phyloP scores from a whole-genome alignment of 2,329 filamentous ascomycete genomes.

The Neofusicoccum cordaticola region DNA sequence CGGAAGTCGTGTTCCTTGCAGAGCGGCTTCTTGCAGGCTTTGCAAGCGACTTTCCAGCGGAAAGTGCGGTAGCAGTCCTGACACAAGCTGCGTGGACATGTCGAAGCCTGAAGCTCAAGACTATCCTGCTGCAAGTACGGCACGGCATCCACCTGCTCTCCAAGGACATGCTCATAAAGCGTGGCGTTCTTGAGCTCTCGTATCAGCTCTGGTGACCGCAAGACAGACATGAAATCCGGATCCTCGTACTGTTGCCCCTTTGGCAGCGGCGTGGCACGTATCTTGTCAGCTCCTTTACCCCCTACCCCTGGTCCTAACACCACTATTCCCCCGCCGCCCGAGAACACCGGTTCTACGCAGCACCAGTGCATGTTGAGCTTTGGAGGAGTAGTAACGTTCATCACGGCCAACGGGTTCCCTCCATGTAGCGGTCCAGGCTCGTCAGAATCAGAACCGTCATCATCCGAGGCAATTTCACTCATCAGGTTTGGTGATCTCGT shows the following conservation, averaged over 20 bases:
- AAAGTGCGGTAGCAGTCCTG: constrained; percentile 58
- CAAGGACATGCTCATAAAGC: constrained; percentile 42
- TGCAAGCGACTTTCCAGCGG: constrained; percentile 59
- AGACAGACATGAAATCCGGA: constrained; percentile 50
- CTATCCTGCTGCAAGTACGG: constrained; percentile 40
- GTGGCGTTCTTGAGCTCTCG: constrained; percentile 39
- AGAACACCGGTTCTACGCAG: constrained; percentile 59
- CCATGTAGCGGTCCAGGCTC: constrained; percentile 24
- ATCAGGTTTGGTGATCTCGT: constrained; percentile 57
- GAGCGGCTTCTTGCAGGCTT: constrained; percentile 54
- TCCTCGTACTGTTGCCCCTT: constrained; percentile 55
- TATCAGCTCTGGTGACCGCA: constrained; percentile 47
- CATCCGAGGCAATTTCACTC: constrained; percentile 47
- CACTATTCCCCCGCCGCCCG: constrained; percentile 58
- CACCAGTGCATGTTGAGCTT: constrained; percentile 59
- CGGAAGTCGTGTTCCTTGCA: constrained; percentile 61
- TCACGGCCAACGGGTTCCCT: constrained; percentile 19
- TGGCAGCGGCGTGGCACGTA: constrained; percentile 57
- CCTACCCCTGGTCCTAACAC: constrained; percentile 49
- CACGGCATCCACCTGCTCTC: constrained; percentile 39
- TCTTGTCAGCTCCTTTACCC: constrained; percentile 53
- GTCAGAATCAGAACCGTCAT: constrained; percentile 37
- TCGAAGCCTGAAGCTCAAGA: constrained; percentile 42
- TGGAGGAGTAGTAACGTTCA: constrained; percentile 34
- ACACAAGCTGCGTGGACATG: constrained; percentile 56